Evolutionary conservation across 345 rosid species (phyloP).

Genomic region (Dimocarpus longan): DNA sequence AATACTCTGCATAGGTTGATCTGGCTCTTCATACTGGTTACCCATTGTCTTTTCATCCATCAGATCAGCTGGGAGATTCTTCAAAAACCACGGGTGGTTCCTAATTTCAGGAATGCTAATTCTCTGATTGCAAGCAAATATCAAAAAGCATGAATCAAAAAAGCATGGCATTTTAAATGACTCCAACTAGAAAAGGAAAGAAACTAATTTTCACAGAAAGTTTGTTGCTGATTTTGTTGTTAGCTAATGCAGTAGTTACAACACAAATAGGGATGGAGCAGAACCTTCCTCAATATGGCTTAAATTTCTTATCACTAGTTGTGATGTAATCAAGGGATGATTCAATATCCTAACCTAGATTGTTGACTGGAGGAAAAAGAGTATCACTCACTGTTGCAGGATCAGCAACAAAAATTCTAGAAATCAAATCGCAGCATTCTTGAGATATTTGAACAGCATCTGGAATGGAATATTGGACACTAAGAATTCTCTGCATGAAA

Average conservation of each 20-base stretch:
- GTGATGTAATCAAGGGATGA: neutral
- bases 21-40: constrained; percentile 71
- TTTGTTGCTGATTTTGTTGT: neutral
- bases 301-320: neutral
- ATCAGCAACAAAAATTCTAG: constrained; percentile 84
- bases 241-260: neutral
- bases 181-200: neutral
- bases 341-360: neutral
- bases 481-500: constrained; percentile 70
- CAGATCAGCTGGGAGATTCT: constrained; percentile 83
- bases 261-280: neutral
- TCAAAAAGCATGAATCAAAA: neutral
- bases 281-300: neutral
- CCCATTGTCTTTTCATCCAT: constrained; percentile 59
- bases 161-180: neutral
- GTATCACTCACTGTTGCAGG: constrained; percentile 60
- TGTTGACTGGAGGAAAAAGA: neutral
- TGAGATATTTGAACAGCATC: constrained; percentile 70
- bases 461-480: constrained; percentile 85
- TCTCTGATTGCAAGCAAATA: constrained; percentile 54
- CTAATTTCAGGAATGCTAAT: constrained; percentile 81
- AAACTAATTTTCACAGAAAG: neutral
- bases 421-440: constrained; percentile 78
- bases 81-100: constrained; percentile 85
- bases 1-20: constrained; percentile 81